Conservation (phyloP, 2,329 filamentous ascomycete species). For the Apiospora phragmitis region DNA sequence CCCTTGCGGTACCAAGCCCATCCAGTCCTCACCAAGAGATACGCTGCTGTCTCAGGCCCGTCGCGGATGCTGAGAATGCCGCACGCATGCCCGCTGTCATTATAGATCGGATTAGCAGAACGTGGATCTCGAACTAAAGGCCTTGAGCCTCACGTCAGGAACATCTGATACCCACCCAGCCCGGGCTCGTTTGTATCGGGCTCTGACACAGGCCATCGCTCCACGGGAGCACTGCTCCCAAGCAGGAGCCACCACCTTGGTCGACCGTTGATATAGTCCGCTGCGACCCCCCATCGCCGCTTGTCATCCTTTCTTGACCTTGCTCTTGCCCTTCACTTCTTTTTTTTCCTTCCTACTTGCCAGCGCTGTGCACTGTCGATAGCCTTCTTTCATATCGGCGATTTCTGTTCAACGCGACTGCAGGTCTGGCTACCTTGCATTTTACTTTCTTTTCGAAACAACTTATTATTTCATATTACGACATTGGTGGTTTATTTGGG, state of each 20-base stretch:
- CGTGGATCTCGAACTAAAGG: conserved; percentile 48
- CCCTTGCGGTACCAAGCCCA: not conserved
- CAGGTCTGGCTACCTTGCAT: conserved; percentile 56
- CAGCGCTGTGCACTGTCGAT: conserved; percentile 54
- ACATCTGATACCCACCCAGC: conserved; percentile 40
- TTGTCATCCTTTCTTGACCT: not conserved
- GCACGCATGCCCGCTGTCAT: conserved; percentile 55
- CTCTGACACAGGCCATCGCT: conserved; percentile 37
- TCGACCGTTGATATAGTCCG: conserved; percentile 7
- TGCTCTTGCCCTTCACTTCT: conserved; percentile 30
- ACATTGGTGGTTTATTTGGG: conserved; percentile 18
- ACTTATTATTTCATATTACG: conserved; percentile 24
- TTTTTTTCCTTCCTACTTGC: conserved; percentile 35
- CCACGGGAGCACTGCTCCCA: conserved; percentile 26
- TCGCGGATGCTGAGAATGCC: conserved; percentile 37
- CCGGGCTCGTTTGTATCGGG: conserved; percentile 31
- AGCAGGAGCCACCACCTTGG: conserved; percentile 31
- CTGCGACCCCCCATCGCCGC: not conserved
- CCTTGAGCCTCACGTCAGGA: conserved; percentile 37
- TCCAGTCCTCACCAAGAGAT: not conserved
- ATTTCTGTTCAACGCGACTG: conserved; percentile 37
- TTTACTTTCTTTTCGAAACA: conserved; percentile 30
- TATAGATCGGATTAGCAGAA: conserved; percentile 52
- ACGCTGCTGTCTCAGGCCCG: not conserved
- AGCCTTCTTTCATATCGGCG: conserved; percentile 53